A percentile compares a stretch with the other conserved stretches of the same genome.
Evolutionary conservation across 2,329 filamentous ascomycete genomes (phyloP).

Genomic region (Talaromyces rugulosus): DNA sequence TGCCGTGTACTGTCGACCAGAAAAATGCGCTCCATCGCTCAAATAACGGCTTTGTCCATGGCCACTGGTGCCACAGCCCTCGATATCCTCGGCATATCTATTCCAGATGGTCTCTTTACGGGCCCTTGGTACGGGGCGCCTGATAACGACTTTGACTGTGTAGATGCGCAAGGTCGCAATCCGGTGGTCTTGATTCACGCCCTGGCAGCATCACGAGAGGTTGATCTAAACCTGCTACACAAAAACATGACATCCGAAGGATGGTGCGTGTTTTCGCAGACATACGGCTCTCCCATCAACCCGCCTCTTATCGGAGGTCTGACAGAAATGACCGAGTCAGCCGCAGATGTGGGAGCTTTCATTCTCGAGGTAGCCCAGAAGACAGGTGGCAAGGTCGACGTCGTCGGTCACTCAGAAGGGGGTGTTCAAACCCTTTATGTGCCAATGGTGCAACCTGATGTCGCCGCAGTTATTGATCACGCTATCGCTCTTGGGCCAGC

Average conservation of each 20-base stretch:
- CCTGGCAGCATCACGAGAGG: neutral
- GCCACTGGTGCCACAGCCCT: neutral
- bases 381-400: neutral
- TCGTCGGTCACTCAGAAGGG: neutral
- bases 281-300: neutral
- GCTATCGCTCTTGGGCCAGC: neutral
- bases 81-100: neutral
- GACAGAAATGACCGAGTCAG: neutral
- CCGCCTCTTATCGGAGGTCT: neutral
- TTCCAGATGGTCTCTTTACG: neutral
- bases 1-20: too few relatives aligned
- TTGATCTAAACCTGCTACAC: neutral
- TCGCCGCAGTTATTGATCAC: neutral
- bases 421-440: neutral
- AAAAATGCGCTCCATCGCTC: neutral
- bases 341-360: neutral
- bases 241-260: neutral
- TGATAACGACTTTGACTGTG: neutral
- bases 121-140: neutral
- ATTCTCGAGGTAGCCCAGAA: neutral
- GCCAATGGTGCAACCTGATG: neutral
- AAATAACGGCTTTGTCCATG: neutral
- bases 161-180: neutral
- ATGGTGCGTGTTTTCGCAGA: neutral
- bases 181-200: neutral